Base-by-base conservation (phyloP, 352 stramenopile genomes). In the Phytophthora nicotianae region DNA sequence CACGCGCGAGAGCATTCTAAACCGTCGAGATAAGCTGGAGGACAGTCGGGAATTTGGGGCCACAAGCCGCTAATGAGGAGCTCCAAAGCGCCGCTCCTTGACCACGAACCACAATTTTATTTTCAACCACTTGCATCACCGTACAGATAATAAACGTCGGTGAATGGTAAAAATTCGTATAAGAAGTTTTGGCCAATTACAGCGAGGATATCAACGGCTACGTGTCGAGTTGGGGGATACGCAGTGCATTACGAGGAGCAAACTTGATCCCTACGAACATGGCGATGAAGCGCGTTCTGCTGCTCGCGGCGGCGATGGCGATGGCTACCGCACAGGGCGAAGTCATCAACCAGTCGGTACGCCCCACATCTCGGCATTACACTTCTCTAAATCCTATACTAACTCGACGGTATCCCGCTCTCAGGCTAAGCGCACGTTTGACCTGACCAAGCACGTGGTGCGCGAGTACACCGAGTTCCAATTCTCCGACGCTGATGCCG, bases 361-460 rank as follows among this genome's bases (percentile, higher is more conserved):
- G 66, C 52, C 32, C 13, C 3, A 19, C 2, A 47, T 21, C 37
- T 3, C 37, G 37, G 21, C 37, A 20, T 4, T 43, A 26, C n/a
- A 17, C 20, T 32, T 62, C 40, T 61, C 5, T 20, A 20, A 32
- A 37, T 27, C 9, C 14, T 16, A 10, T 0, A 24, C n/a, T 10
- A 38, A 48, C 21, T 29, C 41, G 3, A 14, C 21, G 19, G 23
- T 37, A 38, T 35, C 23, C 29, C 7, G 32, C 26, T 35, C 23
- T 10, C 49, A 91, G 84, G 72, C 85, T 27, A 91, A 96, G 68
- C 87, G 87, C 58, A 78, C 76, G 41, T 64, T 93, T 24, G 85
- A 96, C 60, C 59, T 96, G 50, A 96, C 83, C 24, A 81, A 83
- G 64, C 87, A 94, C 70, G 81, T 96, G 42, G 87, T 93, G 70